Percentiles rank a stretch among this genome's conserved stretches.
phyloP scores from a whole-genome alignment of 192 early-diverging fungal genomes.

The Mortierella hygrophila region DNA sequence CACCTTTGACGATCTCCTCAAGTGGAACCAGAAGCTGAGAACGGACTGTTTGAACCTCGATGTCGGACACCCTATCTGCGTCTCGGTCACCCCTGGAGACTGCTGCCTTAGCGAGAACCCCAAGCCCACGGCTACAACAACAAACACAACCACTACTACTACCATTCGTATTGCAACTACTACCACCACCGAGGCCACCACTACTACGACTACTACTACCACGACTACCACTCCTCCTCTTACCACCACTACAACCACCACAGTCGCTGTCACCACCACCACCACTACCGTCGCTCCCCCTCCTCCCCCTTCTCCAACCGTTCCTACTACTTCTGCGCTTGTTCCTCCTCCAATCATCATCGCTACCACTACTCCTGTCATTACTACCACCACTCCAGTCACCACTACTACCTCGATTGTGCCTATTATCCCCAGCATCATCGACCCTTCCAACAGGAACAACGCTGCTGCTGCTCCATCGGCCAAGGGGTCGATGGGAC shows the following conservation, averaged over 20 bases:
- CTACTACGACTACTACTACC: background rate
- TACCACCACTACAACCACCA: background rate
- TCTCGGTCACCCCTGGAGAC: conserved; percentile 6
- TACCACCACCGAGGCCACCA: background rate
- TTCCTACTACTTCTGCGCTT: background rate
- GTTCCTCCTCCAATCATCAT: background rate
- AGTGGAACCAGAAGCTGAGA: conserved; percentile 5
- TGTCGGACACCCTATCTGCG: conserved; percentile 16
- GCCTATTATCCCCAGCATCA: background rate
- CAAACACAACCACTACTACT: background rate
- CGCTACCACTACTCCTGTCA: background rate
- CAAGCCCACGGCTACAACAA: background rate
- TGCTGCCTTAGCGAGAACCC: conserved; percentile 4
- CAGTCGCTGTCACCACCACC: background rate
- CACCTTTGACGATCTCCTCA: conserved; percentile 10
- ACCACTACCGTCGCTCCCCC: background rate
- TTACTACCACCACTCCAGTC: background rate
- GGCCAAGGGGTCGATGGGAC: background rate
- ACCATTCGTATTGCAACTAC: background rate
- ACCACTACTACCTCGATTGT: background rate
- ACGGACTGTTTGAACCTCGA: conserved; percentile 11
- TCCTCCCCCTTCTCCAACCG: background rate
- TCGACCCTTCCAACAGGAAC: background rate
- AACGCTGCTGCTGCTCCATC: background rate
- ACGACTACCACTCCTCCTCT: background rate